Evolutionary conservation across 2,329 filamentous ascomycete genomes (phyloP).

Genomic region (Xylaria arbuscula): DNA sequence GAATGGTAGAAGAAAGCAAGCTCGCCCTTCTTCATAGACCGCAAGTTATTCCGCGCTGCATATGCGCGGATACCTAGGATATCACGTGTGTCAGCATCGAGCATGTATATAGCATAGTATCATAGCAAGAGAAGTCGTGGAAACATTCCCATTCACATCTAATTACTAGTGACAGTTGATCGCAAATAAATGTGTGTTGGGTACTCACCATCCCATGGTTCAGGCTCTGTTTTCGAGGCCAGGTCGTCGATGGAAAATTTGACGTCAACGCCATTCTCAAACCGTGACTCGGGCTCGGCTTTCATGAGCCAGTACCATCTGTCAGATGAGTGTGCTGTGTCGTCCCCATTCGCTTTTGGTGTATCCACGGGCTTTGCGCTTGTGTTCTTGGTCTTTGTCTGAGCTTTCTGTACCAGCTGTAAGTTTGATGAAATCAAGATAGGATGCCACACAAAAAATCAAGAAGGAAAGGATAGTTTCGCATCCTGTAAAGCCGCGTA

Average conservation of each 20-base stretch:
- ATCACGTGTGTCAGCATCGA: constrained; percentile 35
- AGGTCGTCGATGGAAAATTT: constrained; percentile 96
- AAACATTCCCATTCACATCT: neutral
- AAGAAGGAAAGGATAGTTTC: too few relatives aligned
- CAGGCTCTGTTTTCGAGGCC: constrained; percentile 75
- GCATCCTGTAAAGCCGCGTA: neutral
- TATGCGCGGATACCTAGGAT: constrained; percentile 52
- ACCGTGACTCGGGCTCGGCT: constrained; percentile 85
- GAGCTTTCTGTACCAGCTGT: constrained; percentile 13
- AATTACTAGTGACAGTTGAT: neutral
- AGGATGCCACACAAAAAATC: too few relatives aligned
- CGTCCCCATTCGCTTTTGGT: constrained; percentile 22
- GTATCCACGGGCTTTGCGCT: constrained; percentile 27
- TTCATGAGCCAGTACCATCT: constrained; percentile 82
- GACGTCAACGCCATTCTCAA: constrained; percentile 89
- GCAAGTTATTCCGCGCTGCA: constrained; percentile 85
- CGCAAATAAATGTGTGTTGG: constrained; percentile 49
- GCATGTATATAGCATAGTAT: constrained; percentile 32
- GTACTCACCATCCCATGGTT: constrained; percentile 84
- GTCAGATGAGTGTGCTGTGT: constrained; percentile 26
- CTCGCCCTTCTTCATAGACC: constrained; percentile 90
- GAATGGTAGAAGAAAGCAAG: constrained; percentile 98
- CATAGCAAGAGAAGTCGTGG: constrained; percentile 41
- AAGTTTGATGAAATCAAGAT: neutral
- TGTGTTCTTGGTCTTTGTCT: constrained; percentile 19